phyloP scores from a whole-genome alignment of 116 monocot species.

The Posidonia oceanica region DNA sequence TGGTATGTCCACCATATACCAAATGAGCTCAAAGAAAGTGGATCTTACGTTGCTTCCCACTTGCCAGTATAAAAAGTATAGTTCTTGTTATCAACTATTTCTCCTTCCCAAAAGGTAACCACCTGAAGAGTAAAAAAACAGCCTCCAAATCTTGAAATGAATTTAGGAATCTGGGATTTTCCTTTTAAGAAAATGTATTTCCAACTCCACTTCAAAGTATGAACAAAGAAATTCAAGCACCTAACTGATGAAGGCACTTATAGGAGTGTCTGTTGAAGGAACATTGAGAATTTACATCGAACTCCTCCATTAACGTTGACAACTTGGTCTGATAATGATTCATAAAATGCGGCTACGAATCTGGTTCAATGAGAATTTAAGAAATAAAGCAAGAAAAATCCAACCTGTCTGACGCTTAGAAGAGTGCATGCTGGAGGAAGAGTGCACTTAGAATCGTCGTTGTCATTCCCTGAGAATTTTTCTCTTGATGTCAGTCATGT shows the following conservation, averaged over 20 bases:
- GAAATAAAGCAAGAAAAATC: background rate
- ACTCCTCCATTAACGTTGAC: background rate
- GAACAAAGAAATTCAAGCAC: background rate
- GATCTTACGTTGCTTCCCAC: conserved; percentile 91
- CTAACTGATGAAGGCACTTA: conserved; percentile 20
- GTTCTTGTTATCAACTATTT: conserved; percentile 83
- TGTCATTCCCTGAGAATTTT: conserved; percentile 17
- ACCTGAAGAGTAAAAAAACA: conserved; percentile 31
- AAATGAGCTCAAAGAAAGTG: background rate
- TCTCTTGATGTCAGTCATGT: background rate
- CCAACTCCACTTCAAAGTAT: background rate
- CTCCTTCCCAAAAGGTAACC: conserved; percentile 98
- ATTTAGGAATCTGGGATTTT: background rate
- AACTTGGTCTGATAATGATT: background rate
- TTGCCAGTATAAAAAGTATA: conserved; percentile 90
- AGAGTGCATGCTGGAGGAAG: conserved; percentile 27
- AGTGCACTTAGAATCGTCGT: conserved; percentile 10
- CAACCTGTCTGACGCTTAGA: conserved; percentile 23
- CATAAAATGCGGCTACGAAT: background rate
- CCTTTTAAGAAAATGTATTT: background rate
- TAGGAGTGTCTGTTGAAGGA: conserved; percentile 91
- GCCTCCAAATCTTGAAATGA: too few relatives aligned
- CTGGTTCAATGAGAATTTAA: background rate
- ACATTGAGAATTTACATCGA: conserved; percentile 46
- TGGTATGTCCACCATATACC: background rate